A percentile compares a stretch with the other conserved stretches of the same genome.
phyloP scores from a whole-genome alignment of 441 rosid species.

The Populus hybrid region DNA sequence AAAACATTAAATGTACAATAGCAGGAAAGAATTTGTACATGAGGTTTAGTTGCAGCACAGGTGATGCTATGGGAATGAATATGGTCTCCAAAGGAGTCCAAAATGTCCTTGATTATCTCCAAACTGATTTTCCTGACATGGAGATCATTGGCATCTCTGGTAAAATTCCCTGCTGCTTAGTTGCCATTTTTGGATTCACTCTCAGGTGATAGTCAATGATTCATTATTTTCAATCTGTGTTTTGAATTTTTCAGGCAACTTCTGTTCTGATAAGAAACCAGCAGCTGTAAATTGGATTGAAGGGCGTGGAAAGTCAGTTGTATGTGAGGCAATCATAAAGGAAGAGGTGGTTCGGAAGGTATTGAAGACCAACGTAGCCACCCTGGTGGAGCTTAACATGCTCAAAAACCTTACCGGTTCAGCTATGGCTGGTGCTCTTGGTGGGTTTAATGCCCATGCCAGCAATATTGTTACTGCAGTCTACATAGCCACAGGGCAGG shows the following conservation, averaged over 20 bases:
- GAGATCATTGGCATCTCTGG: conserved; percentile 76
- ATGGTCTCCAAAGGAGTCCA: conserved; percentile 91
- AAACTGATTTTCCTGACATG: conserved; percentile 73
- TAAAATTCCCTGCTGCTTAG: conserved; percentile 4
- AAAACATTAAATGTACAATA: conserved; percentile 47
- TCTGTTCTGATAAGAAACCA: too few species aligned
- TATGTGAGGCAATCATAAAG: too few species aligned
- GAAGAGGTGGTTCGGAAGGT: too few species aligned
- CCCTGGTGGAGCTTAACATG: too few species aligned
- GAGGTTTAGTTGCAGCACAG: conserved; percentile 71
- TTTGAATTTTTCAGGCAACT: conserved; percentile 44
- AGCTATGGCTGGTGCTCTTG: too few species aligned
- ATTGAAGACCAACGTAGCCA: too few species aligned
- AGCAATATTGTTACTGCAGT: conserved; percentile 77
- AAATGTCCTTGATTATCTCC: conserved; percentile 71
- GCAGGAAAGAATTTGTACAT: conserved; percentile 67
- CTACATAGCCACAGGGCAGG: conserved; percentile 80
- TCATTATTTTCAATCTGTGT: not conserved
- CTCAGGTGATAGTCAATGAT: not conserved
- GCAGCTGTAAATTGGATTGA: too few species aligned
- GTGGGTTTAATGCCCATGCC: too few species aligned
- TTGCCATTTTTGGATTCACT: not conserved
- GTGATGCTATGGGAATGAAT: conserved; percentile 94
- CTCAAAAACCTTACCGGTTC: too few species aligned
- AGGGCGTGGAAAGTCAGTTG: too few species aligned